Percentiles rank a stretch among this genome's conserved stretches.
These are phyloP conservation scores for Eragrostis curvula DNA, from an alignment of 176 grass and related monocot species.

Conservation along the genomic window DNA sequence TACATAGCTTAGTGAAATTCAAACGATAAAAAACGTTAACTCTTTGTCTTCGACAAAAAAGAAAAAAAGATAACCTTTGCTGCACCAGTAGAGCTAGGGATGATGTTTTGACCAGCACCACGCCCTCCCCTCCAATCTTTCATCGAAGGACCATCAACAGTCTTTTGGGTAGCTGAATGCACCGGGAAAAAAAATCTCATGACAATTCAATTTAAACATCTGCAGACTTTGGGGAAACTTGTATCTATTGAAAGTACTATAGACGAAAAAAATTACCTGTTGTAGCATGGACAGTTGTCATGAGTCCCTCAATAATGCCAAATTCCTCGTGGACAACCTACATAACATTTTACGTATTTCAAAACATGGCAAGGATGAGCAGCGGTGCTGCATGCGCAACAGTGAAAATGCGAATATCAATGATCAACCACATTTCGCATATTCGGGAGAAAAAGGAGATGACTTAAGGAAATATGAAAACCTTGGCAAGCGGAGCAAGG, in stretches of 20 bases:
- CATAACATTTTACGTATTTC: slow-evolving; percentile 21
- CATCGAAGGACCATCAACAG: slow-evolving; percentile 91
- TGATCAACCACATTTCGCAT: neutral
- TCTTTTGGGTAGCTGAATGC: slow-evolving; percentile 88
- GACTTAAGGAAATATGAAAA: slow-evolving; percentile 2
- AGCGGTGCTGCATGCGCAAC: neutral
- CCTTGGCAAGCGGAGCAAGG: slow-evolving; percentile 99
- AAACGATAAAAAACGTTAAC: neutral
- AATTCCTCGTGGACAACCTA: slow-evolving; percentile 99
- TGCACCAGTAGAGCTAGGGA: slow-evolving; percentile 98
- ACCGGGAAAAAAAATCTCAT: slow-evolving; percentile 7
- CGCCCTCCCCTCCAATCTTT: slow-evolving; percentile 99
- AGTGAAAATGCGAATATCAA: neutral
- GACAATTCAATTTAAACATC: slow-evolving; percentile 2
- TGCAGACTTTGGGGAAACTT: neutral
- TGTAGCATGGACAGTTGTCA: slow-evolving; percentile 98
- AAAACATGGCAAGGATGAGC: neutral
- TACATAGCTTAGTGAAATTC: neutral
- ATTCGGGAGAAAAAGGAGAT: neutral
- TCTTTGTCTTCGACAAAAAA: neutral
- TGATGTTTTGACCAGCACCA: slow-evolving; percentile 97
- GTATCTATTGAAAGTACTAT: neutral
- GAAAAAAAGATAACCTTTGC: slow-evolving; percentile 81
- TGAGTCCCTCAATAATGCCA: slow-evolving; percentile 93
- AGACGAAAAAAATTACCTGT: slow-evolving; percentile 64